Conservation (phyloP, 2,329 filamentous ascomycete species). For the Madurella fahalii region DNA sequence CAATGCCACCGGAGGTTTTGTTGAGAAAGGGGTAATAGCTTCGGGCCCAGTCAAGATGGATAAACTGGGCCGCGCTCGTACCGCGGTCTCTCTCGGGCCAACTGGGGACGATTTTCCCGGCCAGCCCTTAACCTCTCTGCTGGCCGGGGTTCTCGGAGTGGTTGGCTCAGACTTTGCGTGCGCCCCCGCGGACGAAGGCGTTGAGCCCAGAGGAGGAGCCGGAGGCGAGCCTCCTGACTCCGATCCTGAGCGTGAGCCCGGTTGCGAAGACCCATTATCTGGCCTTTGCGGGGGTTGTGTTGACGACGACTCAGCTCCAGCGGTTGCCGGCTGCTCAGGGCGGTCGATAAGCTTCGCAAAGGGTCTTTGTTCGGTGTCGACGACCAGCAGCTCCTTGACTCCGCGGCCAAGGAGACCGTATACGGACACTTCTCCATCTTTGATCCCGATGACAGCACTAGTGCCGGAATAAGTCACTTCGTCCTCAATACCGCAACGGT, state of each 20-base stretch:
- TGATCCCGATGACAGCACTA: constrained; percentile 57
- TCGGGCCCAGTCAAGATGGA: background rate
- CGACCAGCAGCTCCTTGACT: constrained; percentile 56
- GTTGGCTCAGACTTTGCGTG: background rate
- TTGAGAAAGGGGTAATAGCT: background rate
- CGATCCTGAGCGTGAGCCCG: background rate
- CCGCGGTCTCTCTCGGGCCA: background rate
- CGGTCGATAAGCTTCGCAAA: constrained; percentile 34
- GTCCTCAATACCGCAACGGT: constrained; percentile 58
- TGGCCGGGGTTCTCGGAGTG: background rate
- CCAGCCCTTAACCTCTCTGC: background rate
- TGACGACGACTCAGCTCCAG: background rate
- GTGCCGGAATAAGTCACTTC: constrained; percentile 61
- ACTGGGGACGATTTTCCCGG: background rate
- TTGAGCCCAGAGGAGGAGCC: background rate
- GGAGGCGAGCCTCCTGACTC: background rate
- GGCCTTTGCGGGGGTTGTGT: background rate
- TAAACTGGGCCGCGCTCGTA: background rate
- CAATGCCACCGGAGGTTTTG: background rate
- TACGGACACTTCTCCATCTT: constrained; percentile 53
- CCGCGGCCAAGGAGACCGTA: constrained; percentile 59
- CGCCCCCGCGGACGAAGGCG: background rate
- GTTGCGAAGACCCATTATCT: background rate
- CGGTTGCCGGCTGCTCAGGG: background rate
- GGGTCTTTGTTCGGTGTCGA: constrained; percentile 45